Evolutionary conservation across 2,329 filamentous ascomycete species (phyloP).

Genomic region (Colletotrichum camelliae): DNA sequence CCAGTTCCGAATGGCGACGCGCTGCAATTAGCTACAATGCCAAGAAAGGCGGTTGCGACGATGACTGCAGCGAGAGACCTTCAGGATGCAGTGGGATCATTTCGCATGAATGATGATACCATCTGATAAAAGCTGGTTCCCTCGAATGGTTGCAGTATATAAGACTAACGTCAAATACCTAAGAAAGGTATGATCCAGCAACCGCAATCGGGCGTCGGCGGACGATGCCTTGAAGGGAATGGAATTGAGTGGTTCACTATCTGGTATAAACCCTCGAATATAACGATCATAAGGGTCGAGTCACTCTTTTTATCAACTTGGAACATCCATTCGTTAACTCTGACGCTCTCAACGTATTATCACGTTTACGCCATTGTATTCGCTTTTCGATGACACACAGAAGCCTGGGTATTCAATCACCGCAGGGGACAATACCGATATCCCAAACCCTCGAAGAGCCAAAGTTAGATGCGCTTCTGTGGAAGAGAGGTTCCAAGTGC

Average conservation of each 20-base stretch:
- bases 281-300: neutral
- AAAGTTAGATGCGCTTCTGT: neutral
- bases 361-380: too few species aligned
- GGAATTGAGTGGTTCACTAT: neutral
- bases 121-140: neutral
- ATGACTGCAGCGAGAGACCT: neutral
- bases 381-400: too few species aligned
- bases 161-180: neutral
- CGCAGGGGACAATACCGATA: rapidly evolving
- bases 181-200: neutral
- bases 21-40: neutral
- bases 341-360: neutral
- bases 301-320: rapidly evolving
- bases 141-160: neutral
- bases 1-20: neutral
- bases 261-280: neutral
- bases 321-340: neutral
- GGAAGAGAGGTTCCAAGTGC: too few species aligned
- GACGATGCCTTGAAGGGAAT: neutral
- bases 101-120: neutral
- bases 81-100: neutral
- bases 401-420: too few species aligned
- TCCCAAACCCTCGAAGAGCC: neutral
- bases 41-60: neutral
- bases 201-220: neutral